A percentile compares a stretch with the other conserved stretches of the same genome.
These are phyloP conservation scores for Didymella segeticola DNA, from an alignment of 2,329 filamentous ascomycete genomes.

Conservation along the genomic window DNA sequence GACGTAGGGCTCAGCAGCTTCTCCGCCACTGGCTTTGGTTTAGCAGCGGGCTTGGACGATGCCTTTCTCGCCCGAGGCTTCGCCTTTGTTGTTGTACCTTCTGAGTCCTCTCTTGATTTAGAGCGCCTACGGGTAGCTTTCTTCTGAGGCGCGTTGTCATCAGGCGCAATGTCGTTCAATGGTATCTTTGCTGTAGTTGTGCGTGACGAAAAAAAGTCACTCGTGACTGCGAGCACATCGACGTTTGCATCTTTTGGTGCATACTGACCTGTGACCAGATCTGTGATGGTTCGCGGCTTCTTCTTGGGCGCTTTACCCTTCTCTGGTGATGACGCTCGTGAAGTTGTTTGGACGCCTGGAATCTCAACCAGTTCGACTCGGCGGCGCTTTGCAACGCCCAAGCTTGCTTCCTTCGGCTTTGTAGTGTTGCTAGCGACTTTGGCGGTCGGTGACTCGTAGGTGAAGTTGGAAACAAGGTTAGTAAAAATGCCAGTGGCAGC, in stretches of 20 bases:
- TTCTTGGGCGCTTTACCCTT: conserved; percentile 48
- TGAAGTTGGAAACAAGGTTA: conserved; percentile 37
- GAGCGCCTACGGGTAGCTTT: conserved; percentile 33
- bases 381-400: conserved; percentile 34
- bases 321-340: conserved; percentile 35
- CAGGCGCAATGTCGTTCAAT: conserved; percentile 29
- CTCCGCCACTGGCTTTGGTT: conserved; percentile 37
- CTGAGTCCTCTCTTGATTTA: conserved; percentile 25
- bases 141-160: conserved; percentile 16
- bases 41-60: conserved; percentile 34
- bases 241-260: conserved; percentile 16
- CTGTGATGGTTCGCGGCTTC: conserved; percentile 50
- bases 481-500: conserved; percentile 28
- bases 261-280: conserved; percentile 48
- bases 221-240: conserved; percentile 16
- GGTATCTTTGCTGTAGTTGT: conserved; percentile 30
- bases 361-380: conserved; percentile 42
- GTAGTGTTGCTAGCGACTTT: conserved; percentile 8
- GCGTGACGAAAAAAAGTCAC: conserved; percentile 35
- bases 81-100: conserved; percentile 24
- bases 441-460: conserved; percentile 28
- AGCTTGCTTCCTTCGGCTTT: conserved; percentile 7
- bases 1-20: conserved; percentile 48
- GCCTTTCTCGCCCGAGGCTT: conserved; percentile 35
- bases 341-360: conserved; percentile 29